A percentile compares a stretch with the other conserved stretches of the same genome.
phyloP scores from a whole-genome alignment of 2,329 filamentous ascomycete genomes.

The Bimuria novae-zelandiae region DNA sequence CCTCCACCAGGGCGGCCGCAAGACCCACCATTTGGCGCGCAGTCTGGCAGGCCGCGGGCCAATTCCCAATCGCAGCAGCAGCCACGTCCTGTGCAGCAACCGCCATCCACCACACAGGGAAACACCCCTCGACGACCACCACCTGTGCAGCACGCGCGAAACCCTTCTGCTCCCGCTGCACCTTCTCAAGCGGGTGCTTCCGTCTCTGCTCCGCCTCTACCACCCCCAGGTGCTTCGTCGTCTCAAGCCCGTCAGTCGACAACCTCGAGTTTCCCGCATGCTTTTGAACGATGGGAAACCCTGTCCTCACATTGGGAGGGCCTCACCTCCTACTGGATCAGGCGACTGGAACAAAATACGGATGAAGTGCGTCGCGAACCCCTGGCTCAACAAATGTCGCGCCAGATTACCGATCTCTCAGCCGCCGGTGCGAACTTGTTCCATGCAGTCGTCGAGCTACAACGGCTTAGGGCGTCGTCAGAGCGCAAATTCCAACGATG shows the following conservation, averaged over 20 bases:
- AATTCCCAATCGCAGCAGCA: slow-evolving; percentile 44
- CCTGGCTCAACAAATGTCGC: slow-evolving; percentile 82
- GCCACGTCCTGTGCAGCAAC: slow-evolving; percentile 36
- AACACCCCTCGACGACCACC: slow-evolving; percentile 37
- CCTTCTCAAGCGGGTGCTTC: slow-evolving; percentile 38
- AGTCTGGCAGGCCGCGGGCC: slow-evolving; percentile 36
- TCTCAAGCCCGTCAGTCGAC: slow-evolving; percentile 43
- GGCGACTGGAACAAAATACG: slow-evolving; percentile 86
- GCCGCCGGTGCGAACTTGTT: slow-evolving; percentile 96
- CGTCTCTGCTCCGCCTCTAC: slow-evolving; percentile 34
- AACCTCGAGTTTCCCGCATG: slow-evolving; percentile 82
- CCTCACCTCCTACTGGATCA: slow-evolving; percentile 95
- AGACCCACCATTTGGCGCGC: slow-evolving; percentile 33
- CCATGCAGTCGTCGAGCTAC: slow-evolving; percentile 94
- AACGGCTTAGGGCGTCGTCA: slow-evolving; percentile 89
- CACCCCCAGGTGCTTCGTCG: slow-evolving; percentile 30
- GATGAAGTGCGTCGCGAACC: slow-evolving; percentile 83
- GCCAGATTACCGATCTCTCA: slow-evolving; percentile 96
- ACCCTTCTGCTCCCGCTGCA: slow-evolving; percentile 35
- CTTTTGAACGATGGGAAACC: slow-evolving; percentile 97
- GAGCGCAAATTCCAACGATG: slow-evolving; percentile 98
- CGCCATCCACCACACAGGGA: slow-evolving; percentile 26
- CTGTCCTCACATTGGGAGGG: slow-evolving; percentile 98
- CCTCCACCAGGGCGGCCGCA: slow-evolving; percentile 28
- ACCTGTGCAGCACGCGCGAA: slow-evolving; percentile 36